These are phyloP conservation scores for Syzygium jambos DNA, from an alignment of 345 rosid genomes.

Conservation along the genomic window DNA sequence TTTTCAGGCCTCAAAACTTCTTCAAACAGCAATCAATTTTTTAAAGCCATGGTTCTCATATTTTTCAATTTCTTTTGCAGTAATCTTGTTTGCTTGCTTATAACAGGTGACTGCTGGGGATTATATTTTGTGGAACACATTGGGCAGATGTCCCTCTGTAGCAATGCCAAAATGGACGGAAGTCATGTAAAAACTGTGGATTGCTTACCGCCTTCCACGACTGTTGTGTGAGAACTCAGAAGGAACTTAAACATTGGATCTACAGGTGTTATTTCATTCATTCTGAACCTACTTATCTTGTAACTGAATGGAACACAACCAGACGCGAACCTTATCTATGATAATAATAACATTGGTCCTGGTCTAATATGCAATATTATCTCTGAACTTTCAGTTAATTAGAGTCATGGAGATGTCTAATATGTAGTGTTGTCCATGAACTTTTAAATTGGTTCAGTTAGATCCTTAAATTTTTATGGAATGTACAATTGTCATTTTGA, in stretches of 20 bases:
- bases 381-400: not conserved
- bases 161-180: constrained; percentile 10
- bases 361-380: not conserved
- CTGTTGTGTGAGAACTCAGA: not conserved
- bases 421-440: not conserved
- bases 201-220: not conserved
- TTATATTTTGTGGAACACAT: constrained; percentile 89
- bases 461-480: not conserved
- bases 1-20: not conserved
- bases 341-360: not conserved
- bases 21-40: not conserved
- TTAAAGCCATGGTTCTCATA: not conserved
- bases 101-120: constrained; percentile 74
- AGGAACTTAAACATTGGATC: not conserved
- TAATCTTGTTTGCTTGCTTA: not conserved
- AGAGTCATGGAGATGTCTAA: not conserved
- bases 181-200: not conserved
- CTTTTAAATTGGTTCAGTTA: not conserved
- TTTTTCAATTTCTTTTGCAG: not conserved
- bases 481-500: not conserved
- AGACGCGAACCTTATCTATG: not conserved
- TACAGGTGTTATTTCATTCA: not conserved
- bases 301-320: not conserved
- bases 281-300: not conserved
- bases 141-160: constrained; percentile 82